Base-by-base conservation (phyloP, 345 rosid genomes). In the Citrus australasica region DNA sequence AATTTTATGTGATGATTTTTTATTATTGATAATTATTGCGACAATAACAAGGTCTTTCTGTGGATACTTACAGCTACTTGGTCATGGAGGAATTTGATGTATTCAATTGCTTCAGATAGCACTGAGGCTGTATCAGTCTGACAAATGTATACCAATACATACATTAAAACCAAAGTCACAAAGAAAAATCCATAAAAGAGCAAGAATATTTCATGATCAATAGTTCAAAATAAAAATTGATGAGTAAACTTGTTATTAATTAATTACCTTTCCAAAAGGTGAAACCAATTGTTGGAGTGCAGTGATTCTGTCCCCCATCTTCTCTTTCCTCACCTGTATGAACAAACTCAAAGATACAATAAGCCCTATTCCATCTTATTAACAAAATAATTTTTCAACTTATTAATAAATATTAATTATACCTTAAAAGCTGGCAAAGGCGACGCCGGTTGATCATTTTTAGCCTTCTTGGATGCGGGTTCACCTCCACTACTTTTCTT, bases 241-340 rank as follows among this genome's bases (percentile, higher is more conserved):
- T 56, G 10, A 11, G 51, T 13, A 46, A 46, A 46, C 5, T 46
- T 46, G 51, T 13, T 46, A 46, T 46, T 46, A 51, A 80, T 30
- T 27, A 7, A 38, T 83, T 83, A 94, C 99, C 96, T 97, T 97
- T 93, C 99, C 99, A 81, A 92, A 97, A 94, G 99, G 99, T 71
- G 98, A 92, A 87, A 97, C 98, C 90, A 97, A 92, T 93, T 97
- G 99, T 90, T 97, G 99, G 79, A 97, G 99, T 72, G 98, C 94
- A 87, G 98, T 95, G 93, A 97, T 97, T 94, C 98, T 92, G 98
- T 97, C 99, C 90, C 98, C 98, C 98, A 92, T 93, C 89, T 97
- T 97, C 92, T 92, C 98, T 90, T 94, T 97, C 87, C 94, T 92
- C 88, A 89, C 99, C 99, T 97, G 83, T 16, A 30, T 33, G 53